Conservation (phyloP, 163 green algal genomes). For the Chloromonas sp. region DNA sequence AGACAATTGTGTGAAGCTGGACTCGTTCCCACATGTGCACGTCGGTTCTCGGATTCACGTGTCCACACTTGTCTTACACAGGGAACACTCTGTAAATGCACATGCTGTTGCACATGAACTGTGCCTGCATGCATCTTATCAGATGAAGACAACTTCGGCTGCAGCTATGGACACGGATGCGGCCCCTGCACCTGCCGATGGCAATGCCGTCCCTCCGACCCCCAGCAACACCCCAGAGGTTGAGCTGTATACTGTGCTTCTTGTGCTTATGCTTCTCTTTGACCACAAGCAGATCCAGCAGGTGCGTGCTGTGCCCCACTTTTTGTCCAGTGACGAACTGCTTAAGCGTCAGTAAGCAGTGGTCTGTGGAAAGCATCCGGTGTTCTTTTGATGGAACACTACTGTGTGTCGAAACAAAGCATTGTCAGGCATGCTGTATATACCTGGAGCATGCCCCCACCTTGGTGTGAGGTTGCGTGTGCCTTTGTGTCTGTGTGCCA, state of each 20-base stretch:
- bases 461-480: too few relatives aligned
- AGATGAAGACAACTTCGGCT: not conserved
- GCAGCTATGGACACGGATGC: constrained; percentile 1
- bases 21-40: too few relatives aligned
- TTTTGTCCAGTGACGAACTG: too few relatives aligned
- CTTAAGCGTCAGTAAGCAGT: too few relatives aligned
- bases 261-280: constrained; percentile 72
- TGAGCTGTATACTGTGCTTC: constrained; percentile 77
- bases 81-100: not conserved
- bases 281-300: constrained; percentile 63
- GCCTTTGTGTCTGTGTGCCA: too few relatives aligned
- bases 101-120: too few relatives aligned
- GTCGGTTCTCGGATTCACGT: not conserved
- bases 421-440: too few relatives aligned
- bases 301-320: constrained; percentile 30
- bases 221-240: constrained; percentile 61
- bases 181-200: not conserved
- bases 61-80: not conserved
- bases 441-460: too few relatives aligned
- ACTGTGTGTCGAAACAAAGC: too few relatives aligned
- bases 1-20: not conserved
- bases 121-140: not conserved
- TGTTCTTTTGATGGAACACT: too few relatives aligned
- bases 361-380: too few relatives aligned
- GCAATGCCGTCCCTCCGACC: not conserved